Evolutionary conservation across 495 filamentous ascomycete genomes (phyloP).

Genomic region (Daldinia loculata): DNA sequence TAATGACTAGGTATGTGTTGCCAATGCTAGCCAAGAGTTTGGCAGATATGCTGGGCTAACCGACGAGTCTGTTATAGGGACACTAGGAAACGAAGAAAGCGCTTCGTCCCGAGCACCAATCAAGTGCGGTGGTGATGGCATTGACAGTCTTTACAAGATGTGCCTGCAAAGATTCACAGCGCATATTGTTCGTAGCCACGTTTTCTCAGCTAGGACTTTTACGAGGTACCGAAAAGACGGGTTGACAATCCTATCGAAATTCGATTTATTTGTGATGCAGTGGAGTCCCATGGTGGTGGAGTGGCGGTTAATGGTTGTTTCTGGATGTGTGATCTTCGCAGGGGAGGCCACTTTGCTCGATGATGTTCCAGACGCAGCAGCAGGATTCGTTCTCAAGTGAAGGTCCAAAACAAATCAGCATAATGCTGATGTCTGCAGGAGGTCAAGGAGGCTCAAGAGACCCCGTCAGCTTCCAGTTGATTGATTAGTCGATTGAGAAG

Average conservation of each 20-base stretch:
- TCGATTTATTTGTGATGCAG: conserved; percentile 32
- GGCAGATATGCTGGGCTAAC: conserved; percentile 12
- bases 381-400: conserved; percentile 38
- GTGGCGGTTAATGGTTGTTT: conserved; percentile 34
- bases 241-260: conserved; percentile 27
- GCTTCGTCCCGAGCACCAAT: conserved; percentile 51
- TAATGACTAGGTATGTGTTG: conserved; percentile 22
- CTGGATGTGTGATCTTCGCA: conserved; percentile 45
- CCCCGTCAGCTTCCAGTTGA: conserved; percentile 14
- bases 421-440: conserved; percentile 39
- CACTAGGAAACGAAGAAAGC: conserved; percentile 44
- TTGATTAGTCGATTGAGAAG: conserved; percentile 19
- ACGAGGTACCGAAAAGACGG: conserved; percentile 19
- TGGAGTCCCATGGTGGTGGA: conserved; percentile 14
- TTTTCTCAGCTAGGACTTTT: conserved; percentile 17
- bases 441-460: conserved; percentile 39
- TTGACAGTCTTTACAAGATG: not conserved
- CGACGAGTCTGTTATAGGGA: conserved; percentile 36
- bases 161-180: conserved; percentile 7
- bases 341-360: conserved; percentile 28
- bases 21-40: conserved; percentile 20
- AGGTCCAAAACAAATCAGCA: conserved; percentile 38
- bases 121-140: conserved; percentile 28
- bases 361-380: conserved; percentile 41
- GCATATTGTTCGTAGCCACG: conserved; percentile 27